These are phyloP conservation scores for Pythium sp. DNA, from an alignment of 352 stramenopile genomes.

Conservation along the genomic window DNA sequence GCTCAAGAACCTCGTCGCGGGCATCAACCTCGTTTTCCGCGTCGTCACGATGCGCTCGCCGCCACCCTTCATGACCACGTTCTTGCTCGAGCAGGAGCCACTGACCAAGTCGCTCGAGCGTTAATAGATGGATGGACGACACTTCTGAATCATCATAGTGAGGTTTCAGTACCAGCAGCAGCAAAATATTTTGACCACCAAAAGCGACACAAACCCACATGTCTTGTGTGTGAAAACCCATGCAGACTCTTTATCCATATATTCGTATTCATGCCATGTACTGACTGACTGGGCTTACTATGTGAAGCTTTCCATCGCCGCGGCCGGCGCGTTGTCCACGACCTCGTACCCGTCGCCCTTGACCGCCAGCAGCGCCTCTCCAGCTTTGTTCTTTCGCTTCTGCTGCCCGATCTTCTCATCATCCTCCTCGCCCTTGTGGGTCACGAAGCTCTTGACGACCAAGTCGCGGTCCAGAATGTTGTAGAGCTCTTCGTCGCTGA, in stretches of 20 bases:
- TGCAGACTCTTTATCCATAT: neutral
- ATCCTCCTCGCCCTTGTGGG: slow-evolving; percentile 26
- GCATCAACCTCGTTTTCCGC: slow-evolving; percentile 52
- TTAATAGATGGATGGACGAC: neutral
- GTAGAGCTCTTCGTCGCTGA: slow-evolving; percentile 56
- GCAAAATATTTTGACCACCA: neutral
- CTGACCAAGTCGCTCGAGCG: slow-evolving; percentile 40
- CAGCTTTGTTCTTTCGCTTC: slow-evolving; percentile 11
- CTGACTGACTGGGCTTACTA: slow-evolving; percentile 19
- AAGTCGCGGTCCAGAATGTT: slow-evolving; percentile 67
- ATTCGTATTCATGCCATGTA: neutral
- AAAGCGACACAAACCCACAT: neutral
- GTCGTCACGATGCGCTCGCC: slow-evolving; percentile 57
- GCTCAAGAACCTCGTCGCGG: slow-evolving; percentile 40
- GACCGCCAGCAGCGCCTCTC: slow-evolving; percentile 31
- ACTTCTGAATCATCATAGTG: neutral
- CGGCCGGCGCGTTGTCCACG: slow-evolving; percentile 47
- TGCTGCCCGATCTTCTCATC: neutral
- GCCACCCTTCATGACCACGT: slow-evolving; percentile 65
- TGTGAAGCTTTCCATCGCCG: slow-evolving; percentile 74
- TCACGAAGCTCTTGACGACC: slow-evolving; percentile 77
- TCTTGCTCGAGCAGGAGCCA: slow-evolving; percentile 59
- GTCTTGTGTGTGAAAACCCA: neutral
- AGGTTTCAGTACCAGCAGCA: neutral
- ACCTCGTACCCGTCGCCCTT: slow-evolving; percentile 80